Evolutionary conservation across 2,329 filamentous ascomycete species (phyloP).

Genomic region (Cladorrhinum sp.): DNA sequence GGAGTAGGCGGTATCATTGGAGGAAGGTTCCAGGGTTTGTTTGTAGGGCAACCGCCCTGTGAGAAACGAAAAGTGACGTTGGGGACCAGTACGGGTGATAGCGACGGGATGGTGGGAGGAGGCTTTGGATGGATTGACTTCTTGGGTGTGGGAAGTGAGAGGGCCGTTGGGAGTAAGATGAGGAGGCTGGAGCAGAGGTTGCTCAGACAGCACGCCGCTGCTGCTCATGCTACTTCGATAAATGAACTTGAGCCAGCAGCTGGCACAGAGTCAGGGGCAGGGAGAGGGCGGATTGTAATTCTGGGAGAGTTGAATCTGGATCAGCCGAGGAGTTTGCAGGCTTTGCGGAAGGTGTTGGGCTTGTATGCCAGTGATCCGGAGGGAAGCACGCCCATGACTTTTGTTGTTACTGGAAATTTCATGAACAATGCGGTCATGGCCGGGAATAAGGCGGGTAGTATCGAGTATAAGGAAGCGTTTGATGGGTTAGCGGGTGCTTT

Average conservation of each 20-base stretch:
- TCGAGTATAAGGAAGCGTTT: conserved; percentile 97
- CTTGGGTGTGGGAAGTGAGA: conserved; percentile 83
- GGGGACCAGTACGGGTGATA: conserved; percentile 54
- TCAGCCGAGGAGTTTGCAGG: conserved; percentile 74
- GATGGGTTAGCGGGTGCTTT: conserved; percentile 80
- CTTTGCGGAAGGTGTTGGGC: conserved; percentile 73
- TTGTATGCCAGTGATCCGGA: conserved; percentile 66
- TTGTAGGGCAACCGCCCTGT: conserved; percentile 86
- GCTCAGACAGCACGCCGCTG: conserved; percentile 39
- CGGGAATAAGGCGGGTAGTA: conserved; percentile 71
- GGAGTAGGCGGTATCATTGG: conserved; percentile 88
- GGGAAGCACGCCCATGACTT: conserved; percentile 68
- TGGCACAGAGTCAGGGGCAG: not conserved
- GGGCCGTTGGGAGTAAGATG: conserved; percentile 80
- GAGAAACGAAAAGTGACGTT: conserved; percentile 79
- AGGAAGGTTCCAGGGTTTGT: conserved; percentile 87
- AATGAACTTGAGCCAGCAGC: conserved; percentile 17
- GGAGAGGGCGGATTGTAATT: conserved; percentile 61
- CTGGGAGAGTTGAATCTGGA: conserved; percentile 86
- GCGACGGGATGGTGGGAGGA: conserved; percentile 63
- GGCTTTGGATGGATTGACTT: conserved; percentile 98
- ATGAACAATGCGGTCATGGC: conserved; percentile 63
- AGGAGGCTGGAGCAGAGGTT: conserved; percentile 71
- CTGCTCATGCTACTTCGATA: not conserved
- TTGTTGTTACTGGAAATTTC: conserved; percentile 87